These are phyloP conservation scores for Cercospora sp. DNA, from an alignment of 2,329 filamentous ascomycete species.

Conservation along the genomic window DNA sequence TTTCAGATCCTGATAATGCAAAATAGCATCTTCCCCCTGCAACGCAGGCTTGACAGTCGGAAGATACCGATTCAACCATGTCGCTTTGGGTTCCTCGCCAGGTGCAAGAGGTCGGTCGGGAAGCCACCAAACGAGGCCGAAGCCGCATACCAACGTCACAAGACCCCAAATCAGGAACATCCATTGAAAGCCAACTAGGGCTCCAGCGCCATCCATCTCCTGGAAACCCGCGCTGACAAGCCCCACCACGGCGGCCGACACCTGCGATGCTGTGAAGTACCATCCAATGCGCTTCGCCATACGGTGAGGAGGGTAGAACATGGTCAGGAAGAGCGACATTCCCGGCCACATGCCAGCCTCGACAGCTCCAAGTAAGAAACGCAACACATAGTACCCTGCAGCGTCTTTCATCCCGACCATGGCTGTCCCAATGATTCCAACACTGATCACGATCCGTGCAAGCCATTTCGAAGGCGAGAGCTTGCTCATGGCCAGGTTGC, in stretches of 20 bases:
- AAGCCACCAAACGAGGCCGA: constrained; percentile 83
- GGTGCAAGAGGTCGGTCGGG: constrained; percentile 78
- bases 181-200: constrained; percentile 81
- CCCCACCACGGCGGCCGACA: constrained; percentile 85
- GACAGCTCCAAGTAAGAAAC: constrained; percentile 80
- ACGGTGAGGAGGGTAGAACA: constrained; percentile 86
- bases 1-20: constrained; percentile 81
- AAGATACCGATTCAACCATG: constrained; percentile 62
- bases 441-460: constrained; percentile 84
- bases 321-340: constrained; percentile 88
- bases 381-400: constrained; percentile 84
- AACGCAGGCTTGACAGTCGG: constrained; percentile 71
- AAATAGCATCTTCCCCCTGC: constrained; percentile 70
- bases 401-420: constrained; percentile 78
- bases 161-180: constrained; percentile 91
- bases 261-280: constrained; percentile 86
- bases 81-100: constrained; percentile 58
- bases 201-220: constrained; percentile 77
- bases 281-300: constrained; percentile 85
- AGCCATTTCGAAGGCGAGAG: constrained; percentile 88
- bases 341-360: constrained; percentile 95
- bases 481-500: constrained; percentile 83
- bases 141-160: constrained; percentile 69
- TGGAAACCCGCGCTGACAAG: constrained; percentile 90
- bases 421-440: constrained; percentile 79